phyloP scores from a whole-genome alignment of 129 eudicot genomes.

The Flaveria brownii region DNA sequence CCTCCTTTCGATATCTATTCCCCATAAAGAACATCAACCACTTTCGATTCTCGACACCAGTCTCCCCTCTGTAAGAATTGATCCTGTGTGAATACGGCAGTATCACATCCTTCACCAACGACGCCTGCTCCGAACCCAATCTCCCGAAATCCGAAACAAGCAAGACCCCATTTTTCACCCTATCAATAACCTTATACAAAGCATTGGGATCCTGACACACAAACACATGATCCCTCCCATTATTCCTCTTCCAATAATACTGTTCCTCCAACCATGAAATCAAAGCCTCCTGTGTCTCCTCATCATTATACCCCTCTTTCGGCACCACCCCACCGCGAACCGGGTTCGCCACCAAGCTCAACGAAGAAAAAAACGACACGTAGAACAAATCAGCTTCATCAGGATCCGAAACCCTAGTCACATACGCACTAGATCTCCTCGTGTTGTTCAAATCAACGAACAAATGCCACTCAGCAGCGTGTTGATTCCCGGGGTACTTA shows the following conservation, averaged over 20 bases:
- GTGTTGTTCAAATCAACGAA: constrained; percentile 56
- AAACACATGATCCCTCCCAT: constrained; percentile 97
- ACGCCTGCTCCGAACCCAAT: constrained; percentile 70
- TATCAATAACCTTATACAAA: constrained; percentile 75
- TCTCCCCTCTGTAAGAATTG: constrained; percentile 62
- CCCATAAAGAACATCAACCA: constrained; percentile 93
- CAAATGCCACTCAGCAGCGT: constrained; percentile 93
- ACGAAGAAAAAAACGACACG: constrained; percentile 82
- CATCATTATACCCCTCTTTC: constrained; percentile 46
- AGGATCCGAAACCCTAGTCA: constrained; percentile 69
- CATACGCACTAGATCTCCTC: constrained; percentile 45
- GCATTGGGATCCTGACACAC: constrained; percentile 97
- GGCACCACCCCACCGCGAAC: constrained; percentile 36
- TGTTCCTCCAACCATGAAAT: constrained; percentile 85
- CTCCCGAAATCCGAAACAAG: constrained; percentile 97
- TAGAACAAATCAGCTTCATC: constrained; percentile 78
- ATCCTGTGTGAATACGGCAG: constrained; percentile 88
- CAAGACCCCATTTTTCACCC: constrained; percentile 80
- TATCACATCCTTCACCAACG: constrained; percentile 85
- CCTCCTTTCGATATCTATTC: constrained; percentile 93
- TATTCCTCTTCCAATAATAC: constrained; percentile 83
- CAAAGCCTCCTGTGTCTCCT: constrained; percentile 76
- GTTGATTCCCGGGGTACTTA: constrained; percentile 97
- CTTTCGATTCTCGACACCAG: constrained; percentile 65
- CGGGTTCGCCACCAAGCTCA: constrained; percentile 85